Conservation (phyloP, 176 grass and related monocot genomes). For the Oryza coarctata region DNA sequence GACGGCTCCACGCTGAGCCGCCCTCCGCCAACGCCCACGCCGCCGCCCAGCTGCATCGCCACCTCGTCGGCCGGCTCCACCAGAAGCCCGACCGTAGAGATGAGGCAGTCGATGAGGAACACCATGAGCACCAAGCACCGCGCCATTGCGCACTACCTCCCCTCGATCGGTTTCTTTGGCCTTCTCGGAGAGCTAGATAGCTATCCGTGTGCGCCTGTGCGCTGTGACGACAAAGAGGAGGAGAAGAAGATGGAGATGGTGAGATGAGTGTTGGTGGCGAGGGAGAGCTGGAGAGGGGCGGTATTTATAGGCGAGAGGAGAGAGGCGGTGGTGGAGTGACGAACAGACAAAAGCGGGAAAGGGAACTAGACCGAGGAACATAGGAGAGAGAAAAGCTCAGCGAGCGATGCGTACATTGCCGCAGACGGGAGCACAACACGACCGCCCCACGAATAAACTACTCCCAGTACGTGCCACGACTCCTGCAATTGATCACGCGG, state of each 20-base stretch:
- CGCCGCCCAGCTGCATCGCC: slow-evolving; percentile 40
- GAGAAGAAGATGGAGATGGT: not conserved
- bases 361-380: slow-evolving; percentile 39
- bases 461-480: not conserved
- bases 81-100: slow-evolving; percentile 65
- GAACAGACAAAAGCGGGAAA: slow-evolving; percentile 7
- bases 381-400: slow-evolving; percentile 23
- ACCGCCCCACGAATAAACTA: not conserved
- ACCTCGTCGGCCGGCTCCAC: slow-evolving; percentile 38
- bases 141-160: slow-evolving; percentile 47
- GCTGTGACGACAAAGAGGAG: not conserved
- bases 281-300: not conserved
- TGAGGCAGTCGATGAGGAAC: slow-evolving; percentile 58
- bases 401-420: no score
- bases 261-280: not conserved
- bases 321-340: not conserved
- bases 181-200: not conserved
- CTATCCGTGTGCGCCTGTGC: not conserved
- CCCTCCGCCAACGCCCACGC: not conserved
- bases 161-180: not conserved
- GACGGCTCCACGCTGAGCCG: slow-evolving; percentile 53
- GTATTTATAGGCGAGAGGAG: slow-evolving; percentile 49
- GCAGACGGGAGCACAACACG: no score
- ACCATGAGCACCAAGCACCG: slow-evolving; percentile 39
- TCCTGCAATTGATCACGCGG: not conserved